phyloP scores from a whole-genome alignment of 441 rosid species.

The Corymbia citriodora region DNA sequence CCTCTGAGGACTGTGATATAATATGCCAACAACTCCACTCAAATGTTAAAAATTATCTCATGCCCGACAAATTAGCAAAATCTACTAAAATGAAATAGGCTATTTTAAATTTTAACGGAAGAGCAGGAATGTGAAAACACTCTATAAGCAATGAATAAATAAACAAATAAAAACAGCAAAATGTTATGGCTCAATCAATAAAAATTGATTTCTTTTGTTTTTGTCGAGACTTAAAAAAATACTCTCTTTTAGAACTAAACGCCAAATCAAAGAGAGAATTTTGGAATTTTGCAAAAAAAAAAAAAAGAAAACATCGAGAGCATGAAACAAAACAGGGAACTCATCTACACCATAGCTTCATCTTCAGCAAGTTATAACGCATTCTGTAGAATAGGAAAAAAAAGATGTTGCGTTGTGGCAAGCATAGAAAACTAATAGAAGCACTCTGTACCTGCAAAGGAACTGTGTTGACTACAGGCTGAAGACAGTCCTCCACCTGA shows the following conservation, averaged over 20 bases:
- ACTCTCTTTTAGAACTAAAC: background rate
- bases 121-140: too few species aligned
- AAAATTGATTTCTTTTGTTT: background rate
- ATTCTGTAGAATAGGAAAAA: background rate
- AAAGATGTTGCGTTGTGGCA: background rate
- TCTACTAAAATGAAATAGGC: too few species aligned
- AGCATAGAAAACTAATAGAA: background rate
- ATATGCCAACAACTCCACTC: too few species aligned
- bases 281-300: background rate
- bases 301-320: background rate
- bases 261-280: background rate
- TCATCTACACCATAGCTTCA: background rate
- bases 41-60: background rate
- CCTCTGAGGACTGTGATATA: too few species aligned
- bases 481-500: too few species aligned
- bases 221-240: background rate
- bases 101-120: too few species aligned
- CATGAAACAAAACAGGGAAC: background rate
- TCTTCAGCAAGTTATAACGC: background rate
- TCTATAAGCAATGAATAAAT: too few species aligned
- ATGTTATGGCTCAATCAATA: background rate
- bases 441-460: background rate
- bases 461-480: too few species aligned
- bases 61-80: background rate
- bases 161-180: too few species aligned